These are phyloP conservation scores for Tremellales sp. DNA, from an alignment of 1,284 basidiomycete species.

Conservation along the genomic window DNA sequence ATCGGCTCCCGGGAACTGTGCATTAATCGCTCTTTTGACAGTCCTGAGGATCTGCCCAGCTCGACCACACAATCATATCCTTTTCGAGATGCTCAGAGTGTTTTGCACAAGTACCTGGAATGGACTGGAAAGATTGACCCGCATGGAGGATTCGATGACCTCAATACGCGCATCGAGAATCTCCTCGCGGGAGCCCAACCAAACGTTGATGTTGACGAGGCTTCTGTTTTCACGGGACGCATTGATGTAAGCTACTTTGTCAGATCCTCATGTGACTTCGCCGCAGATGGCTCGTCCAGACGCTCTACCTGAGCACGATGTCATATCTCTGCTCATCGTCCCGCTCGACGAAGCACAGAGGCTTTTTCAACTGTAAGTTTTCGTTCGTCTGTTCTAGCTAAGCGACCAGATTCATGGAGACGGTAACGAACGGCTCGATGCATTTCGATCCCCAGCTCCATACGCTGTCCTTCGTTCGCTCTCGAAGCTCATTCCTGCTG, in stretches of 20 bases:
- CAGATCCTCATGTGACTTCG: background rate
- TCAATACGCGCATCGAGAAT: conserved; percentile 4
- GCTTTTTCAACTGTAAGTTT: conserved; percentile 15
- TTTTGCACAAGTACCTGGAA: conserved; percentile 9
- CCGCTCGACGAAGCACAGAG: conserved; percentile 12
- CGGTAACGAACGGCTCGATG: conserved; percentile 17
- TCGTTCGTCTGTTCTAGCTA: background rate
- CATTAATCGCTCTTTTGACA: background rate
- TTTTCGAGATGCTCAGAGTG: conserved; percentile 2
- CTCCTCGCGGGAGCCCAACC: too few species aligned
- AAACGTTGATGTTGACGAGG: conserved; percentile 6
- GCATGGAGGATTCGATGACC: background rate
- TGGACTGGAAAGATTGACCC: conserved; percentile 10
- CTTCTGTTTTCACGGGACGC: conserved; percentile 14
- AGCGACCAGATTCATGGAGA: conserved; percentile 14
- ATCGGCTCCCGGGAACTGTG: background rate
- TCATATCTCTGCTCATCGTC: conserved; percentile 16
- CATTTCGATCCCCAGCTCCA: conserved; percentile 22
- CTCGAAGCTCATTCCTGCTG: conserved; percentile 16
- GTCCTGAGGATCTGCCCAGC: background rate
- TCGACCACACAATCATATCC: background rate
- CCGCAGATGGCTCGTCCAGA: conserved; percentile 17
- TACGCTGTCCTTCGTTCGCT: conserved; percentile 14
- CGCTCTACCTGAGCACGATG: conserved; percentile 18
- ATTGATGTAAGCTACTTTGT: conserved; percentile 13